phyloP scores from a whole-genome alignment of 805 yeast species.

The Candida argentea region DNA sequence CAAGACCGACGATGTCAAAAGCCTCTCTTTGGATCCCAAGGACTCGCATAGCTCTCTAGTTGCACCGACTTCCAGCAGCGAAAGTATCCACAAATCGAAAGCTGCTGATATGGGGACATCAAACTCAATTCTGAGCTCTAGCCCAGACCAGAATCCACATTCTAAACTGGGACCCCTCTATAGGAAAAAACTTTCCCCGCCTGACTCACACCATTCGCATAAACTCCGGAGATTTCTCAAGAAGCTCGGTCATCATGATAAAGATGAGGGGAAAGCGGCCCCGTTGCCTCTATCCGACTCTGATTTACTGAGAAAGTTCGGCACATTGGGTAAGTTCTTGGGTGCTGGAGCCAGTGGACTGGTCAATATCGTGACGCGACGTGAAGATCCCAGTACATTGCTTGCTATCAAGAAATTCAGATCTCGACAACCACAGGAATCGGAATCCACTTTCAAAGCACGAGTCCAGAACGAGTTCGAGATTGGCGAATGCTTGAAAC shows the following conservation, averaged over 20 bases:
- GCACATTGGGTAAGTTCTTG: constrained; percentile 54
- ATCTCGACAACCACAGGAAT: constrained; percentile 49
- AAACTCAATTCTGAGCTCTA: too few relatives aligned
- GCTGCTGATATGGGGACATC: too few relatives aligned
- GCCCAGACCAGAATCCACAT: too few relatives aligned
- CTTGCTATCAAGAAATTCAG: constrained; percentile 87
- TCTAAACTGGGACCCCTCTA: too few relatives aligned
- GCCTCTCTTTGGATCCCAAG: too few relatives aligned
- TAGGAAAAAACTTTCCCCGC: too few relatives aligned
- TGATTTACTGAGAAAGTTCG: constrained; percentile 45
- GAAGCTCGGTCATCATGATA: constrained; percentile 25
- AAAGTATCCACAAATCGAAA: too few relatives aligned
- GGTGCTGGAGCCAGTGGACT: constrained; percentile 97
- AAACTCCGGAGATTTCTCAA: constrained; percentile 43
- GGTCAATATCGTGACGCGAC: constrained; percentile 65
- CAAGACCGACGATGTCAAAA: too few relatives aligned
- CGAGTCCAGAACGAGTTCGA: constrained; percentile 78
- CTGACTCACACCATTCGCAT: constrained; percentile 15
- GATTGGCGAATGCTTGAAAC: constrained; percentile 64
- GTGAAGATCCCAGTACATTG: constrained; percentile 40
- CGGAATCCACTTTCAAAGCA: constrained; percentile 57
- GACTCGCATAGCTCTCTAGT: too few relatives aligned
- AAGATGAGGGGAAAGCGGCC: constrained; percentile 2
- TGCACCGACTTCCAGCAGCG: too few relatives aligned
- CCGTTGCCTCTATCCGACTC: too few relatives aligned